Conservation (phyloP, 2,329 filamentous ascomycete genomes). For the Aspergillus sp. region DNA sequence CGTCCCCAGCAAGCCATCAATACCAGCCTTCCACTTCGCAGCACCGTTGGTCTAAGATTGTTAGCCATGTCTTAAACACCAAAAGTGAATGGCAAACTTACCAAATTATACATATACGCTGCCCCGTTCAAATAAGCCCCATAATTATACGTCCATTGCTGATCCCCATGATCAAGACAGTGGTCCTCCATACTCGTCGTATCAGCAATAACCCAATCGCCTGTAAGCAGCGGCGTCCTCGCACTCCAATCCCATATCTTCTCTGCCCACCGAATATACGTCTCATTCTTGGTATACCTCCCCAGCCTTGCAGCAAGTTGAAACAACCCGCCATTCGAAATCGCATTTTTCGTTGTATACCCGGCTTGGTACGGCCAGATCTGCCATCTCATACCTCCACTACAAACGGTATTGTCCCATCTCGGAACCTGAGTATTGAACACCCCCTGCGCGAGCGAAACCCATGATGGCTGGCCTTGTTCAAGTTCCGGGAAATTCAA, state of each 20-base stretch:
- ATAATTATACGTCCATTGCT: conserved; percentile 60
- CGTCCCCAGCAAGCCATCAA: conserved; percentile 58
- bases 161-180: conserved; percentile 54
- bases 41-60: conserved; percentile 37
- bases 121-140: conserved; percentile 58
- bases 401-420: conserved; percentile 68
- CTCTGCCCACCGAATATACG: conserved; percentile 76
- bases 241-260: conserved; percentile 62
- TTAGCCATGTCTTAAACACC: conserved; percentile 15
- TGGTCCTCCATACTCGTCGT: conserved; percentile 50
- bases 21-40: conserved; percentile 56
- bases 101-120: conserved; percentile 57
- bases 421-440: conserved; percentile 75
- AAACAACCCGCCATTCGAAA: conserved; percentile 60
- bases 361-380: conserved; percentile 76
- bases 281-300: conserved; percentile 74
- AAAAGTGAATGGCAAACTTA: conserved; percentile 24
- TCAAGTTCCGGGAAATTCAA: conserved; percentile 70
- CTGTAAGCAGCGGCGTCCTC: conserved; percentile 52
- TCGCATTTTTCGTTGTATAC: conserved; percentile 58
- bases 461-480: conserved; percentile 65
- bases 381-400: conserved; percentile 81
- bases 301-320: conserved; percentile 67
- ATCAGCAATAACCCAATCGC: conserved; percentile 58
- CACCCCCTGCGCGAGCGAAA: conserved; percentile 73